Evolutionary conservation across 2,329 filamentous ascomycete species (phyloP).

Genomic region (Sarocladiaceae sp.): DNA sequence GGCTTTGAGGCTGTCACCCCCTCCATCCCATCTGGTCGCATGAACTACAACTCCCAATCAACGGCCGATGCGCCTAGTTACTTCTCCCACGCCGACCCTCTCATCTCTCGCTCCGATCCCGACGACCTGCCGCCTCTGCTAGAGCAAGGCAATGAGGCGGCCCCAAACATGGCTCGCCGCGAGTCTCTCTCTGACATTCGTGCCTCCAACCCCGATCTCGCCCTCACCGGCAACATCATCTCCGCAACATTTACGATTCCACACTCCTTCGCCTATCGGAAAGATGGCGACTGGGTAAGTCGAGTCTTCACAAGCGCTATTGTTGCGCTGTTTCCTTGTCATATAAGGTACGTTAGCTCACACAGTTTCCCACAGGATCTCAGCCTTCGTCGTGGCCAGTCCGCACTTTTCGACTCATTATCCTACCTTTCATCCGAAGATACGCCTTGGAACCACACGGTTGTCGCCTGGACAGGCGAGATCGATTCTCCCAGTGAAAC

Average conservation of each 20-base stretch:
- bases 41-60: slow-evolving; percentile 13
- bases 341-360: neutral
- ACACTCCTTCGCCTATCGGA: slow-evolving; percentile 51
- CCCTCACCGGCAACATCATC: slow-evolving; percentile 59
- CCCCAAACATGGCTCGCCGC: slow-evolving; percentile 34
- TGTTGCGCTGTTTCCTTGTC: neutral
- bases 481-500: slow-evolving; percentile 49
- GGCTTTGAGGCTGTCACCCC: slow-evolving; percentile 22
- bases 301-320: too few relatives aligned
- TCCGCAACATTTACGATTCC: slow-evolving; percentile 60
- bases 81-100: slow-evolving; percentile 17
- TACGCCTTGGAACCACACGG: slow-evolving; percentile 82
- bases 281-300: slow-evolving; percentile 55
- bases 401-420: slow-evolving; percentile 88
- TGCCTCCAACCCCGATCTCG: slow-evolving; percentile 49
- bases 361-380: slow-evolving; percentile 53
- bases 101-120: slow-evolving; percentile 5
- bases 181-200: slow-evolving; percentile 51
- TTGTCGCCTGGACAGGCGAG: slow-evolving; percentile 94
- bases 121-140: slow-evolving; percentile 1
- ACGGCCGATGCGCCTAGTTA: slow-evolving; percentile 15
- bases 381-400: slow-evolving; percentile 74
- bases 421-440: slow-evolving; percentile 78
- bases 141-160: slow-evolving; percentile 8
- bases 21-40: slow-evolving; percentile 16